Percentiles rank a stretch among this genome's conserved stretches.
These are phyloP conservation scores for Botrytis tulipae DNA, from an alignment of 2,329 filamentous ascomycete species.

Conservation along the genomic window DNA sequence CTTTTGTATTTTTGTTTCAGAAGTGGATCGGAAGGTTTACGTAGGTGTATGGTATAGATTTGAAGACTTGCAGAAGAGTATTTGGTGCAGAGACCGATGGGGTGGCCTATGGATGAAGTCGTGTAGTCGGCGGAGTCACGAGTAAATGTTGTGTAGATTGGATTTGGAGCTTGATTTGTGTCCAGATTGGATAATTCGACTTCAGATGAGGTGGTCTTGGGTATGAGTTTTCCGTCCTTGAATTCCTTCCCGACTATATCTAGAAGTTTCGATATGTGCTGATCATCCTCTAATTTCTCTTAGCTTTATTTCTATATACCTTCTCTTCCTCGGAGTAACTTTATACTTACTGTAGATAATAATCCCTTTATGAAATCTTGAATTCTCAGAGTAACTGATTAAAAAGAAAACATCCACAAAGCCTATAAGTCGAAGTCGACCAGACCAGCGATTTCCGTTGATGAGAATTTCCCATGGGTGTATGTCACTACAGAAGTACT, in stretches of 20 bases:
- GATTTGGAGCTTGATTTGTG: neutral
- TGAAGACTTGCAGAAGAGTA: constrained; percentile 16
- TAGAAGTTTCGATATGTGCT: constrained; percentile 21
- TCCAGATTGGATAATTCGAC: neutral
- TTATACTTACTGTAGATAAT: constrained; percentile 21
- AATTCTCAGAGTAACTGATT: constrained; percentile 39
- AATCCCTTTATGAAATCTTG: constrained; percentile 38
- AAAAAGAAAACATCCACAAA: constrained; percentile 41
- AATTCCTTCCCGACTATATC: neutral
- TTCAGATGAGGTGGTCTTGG: neutral
- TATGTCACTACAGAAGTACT: constrained; percentile 33
- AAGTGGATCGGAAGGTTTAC: constrained; percentile 20
- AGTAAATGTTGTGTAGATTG: constrained; percentile 19
- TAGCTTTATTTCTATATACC: neutral
- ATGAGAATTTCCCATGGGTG: constrained; percentile 41
- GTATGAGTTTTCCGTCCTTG: neutral
- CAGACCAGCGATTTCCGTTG: constrained; percentile 38
- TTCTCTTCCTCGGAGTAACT: neutral
- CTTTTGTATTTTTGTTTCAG: constrained; percentile 22
- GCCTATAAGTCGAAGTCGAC: constrained; percentile 40
- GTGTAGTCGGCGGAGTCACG: constrained; percentile 22
- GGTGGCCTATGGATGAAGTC: constrained; percentile 20
- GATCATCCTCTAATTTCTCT: constrained; percentile 19
- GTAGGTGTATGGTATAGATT: constrained; percentile 22
- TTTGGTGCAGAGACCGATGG: constrained; percentile 22